A percentile compares a stretch with the other conserved stretches of the same genome.
Conservation (phyloP, 1,284 basidiomycete species). For the Ustilago hordei region DNA sequence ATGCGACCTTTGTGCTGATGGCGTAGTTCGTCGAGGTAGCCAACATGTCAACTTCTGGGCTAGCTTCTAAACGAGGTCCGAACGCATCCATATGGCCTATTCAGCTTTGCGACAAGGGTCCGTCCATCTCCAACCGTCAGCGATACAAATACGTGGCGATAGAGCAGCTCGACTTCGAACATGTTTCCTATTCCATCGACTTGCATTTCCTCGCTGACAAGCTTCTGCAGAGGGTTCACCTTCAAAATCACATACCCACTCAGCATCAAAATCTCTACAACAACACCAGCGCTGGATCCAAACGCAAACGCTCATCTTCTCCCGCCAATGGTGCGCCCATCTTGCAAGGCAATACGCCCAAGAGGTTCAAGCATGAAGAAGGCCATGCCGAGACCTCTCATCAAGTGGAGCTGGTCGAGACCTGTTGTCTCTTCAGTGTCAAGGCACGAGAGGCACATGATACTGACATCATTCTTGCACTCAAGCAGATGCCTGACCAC, state of each 20-base stretch:
- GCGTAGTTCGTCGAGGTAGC: not conserved
- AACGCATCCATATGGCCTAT: conserved; percentile 42
- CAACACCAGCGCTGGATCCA: not conserved
- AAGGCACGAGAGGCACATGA: conserved; percentile 22
- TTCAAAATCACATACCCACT: not conserved
- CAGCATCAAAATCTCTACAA: not conserved
- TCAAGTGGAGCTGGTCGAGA: conserved; percentile 19
- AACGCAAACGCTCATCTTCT: conserved; percentile 22
- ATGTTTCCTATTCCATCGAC: conserved; percentile 40
- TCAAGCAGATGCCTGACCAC: conserved; percentile 14
- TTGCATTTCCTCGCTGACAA: conserved; percentile 17
- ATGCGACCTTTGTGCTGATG: not conserved
- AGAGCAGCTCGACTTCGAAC: conserved; percentile 43
- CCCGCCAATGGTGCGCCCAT: not conserved
- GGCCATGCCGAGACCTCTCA: not conserved
- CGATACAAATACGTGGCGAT: conserved; percentile 15
- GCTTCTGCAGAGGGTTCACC: not conserved
- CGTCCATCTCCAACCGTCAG: not conserved
- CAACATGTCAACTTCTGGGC: not conserved
- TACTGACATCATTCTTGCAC: conserved; percentile 14
- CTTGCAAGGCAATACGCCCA: not conserved
- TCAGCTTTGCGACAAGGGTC: conserved; percentile 23
- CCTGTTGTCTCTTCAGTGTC: conserved; percentile 32
- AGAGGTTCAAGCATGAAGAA: not conserved
- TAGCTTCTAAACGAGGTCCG: not conserved